Evolutionary conservation across 176 grass and related monocot species (phyloP).

Genomic region (Tillandsia leiboldiana): DNA sequence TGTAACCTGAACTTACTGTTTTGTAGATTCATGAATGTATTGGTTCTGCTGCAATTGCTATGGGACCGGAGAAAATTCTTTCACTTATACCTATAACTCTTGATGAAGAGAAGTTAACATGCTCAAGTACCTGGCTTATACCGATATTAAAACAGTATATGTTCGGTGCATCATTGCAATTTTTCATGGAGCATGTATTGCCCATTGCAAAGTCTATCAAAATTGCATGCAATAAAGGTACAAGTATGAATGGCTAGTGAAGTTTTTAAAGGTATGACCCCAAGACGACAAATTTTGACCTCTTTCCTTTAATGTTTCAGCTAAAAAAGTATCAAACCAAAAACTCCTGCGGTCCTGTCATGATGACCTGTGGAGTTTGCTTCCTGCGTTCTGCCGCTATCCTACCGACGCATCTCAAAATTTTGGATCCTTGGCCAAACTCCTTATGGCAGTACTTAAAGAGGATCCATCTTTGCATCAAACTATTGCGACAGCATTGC

Average conservation of each 20-base stretch:
- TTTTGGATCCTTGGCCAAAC: constrained; percentile 61
- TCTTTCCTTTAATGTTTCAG: constrained; percentile 43
- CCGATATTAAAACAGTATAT: constrained; percentile 82
- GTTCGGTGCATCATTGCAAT: constrained; percentile 40
- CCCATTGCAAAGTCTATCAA: constrained; percentile 56
- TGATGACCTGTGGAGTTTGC: constrained; percentile 64
- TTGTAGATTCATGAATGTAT: constrained; percentile 77
- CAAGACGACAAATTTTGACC: neutral
- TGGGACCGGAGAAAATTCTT: constrained; percentile 74
- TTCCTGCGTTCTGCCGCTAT: constrained; percentile 84
- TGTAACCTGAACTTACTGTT: constrained; percentile 19
- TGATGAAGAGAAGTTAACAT: constrained; percentile 44
- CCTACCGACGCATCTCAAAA: constrained; percentile 43
- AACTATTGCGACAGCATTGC: constrained; percentile 52
- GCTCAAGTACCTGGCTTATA: constrained; percentile 79
- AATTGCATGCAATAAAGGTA: constrained; percentile 44
- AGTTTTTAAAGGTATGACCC: neutral
- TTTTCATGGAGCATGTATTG: constrained; percentile 62
- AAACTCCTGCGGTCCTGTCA: constrained; percentile 32
- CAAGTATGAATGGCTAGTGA: neutral
- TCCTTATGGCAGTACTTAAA: constrained; percentile 43
- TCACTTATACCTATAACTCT: constrained; percentile 60
- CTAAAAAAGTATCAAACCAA: constrained; percentile 42
- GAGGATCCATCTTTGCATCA: constrained; percentile 46
- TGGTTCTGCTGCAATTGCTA: constrained; percentile 66